Evolutionary conservation across 75 land plant species (phyloP).

Genomic region (Sequoiadendron giganteum): DNA sequence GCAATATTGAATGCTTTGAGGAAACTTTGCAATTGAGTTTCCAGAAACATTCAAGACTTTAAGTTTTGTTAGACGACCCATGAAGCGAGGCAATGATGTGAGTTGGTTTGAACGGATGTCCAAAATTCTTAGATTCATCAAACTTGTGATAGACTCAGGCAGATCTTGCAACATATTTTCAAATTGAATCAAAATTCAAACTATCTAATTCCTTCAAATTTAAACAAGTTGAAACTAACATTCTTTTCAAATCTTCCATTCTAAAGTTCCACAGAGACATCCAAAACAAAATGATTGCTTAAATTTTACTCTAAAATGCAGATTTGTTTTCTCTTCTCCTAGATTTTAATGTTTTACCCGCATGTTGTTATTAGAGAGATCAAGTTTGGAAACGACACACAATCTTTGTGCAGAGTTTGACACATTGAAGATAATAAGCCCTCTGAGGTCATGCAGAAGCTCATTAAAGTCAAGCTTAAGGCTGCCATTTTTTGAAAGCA

Average conservation of each 20-base stretch:
- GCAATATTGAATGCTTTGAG: slow-evolving; percentile 76
- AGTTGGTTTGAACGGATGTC: slow-evolving; percentile 69
- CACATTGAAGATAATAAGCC: slow-evolving; percentile 29
- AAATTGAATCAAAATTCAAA: background rate
- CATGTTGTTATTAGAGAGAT: slow-evolving; percentile 59
- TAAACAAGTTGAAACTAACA: background rate
- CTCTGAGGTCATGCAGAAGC: slow-evolving; percentile 37
- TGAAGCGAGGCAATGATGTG: slow-evolving; percentile 51
- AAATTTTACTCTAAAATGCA: background rate
- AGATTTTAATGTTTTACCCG: slow-evolving; percentile 26
- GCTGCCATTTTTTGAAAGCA: background rate
- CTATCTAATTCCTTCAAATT: background rate
- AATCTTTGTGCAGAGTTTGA: slow-evolving; percentile 34
- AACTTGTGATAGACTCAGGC: slow-evolving; percentile 52
- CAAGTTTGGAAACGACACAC: slow-evolving; percentile 34
- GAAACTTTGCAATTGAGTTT: slow-evolving; percentile 58
- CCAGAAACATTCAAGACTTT: slow-evolving; percentile 62
- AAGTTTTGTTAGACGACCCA: slow-evolving; percentile 62
- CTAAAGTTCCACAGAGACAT: background rate
- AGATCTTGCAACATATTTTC: slow-evolving; percentile 26
- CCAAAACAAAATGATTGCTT: background rate
- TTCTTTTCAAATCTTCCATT: background rate
- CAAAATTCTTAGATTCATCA: slow-evolving; percentile 52
- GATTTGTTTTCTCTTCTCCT: background rate
- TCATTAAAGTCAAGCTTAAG: background rate